These are phyloP conservation scores for Echium plantagineum DNA, from an alignment of 257 asterid species.

Conservation along the genomic window DNA sequence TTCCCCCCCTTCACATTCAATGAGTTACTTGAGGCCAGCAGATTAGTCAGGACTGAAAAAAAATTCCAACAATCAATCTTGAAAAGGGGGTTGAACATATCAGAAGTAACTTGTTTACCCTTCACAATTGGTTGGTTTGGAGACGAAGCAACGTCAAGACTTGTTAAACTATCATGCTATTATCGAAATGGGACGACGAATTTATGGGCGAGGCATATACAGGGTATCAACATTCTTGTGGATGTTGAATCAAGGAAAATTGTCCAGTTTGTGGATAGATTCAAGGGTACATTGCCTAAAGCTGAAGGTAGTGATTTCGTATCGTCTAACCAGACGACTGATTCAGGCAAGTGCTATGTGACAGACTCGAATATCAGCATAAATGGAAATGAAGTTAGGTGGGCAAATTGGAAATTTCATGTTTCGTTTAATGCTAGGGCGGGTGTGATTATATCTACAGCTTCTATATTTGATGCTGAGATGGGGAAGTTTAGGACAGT, in stretches of 20 bases:
- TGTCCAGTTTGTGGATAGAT: constrained; percentile 27
- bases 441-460: constrained; percentile 52
- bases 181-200: constrained; percentile 49
- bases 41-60: constrained; percentile 25
- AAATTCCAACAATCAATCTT: constrained; percentile 38
- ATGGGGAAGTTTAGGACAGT: constrained; percentile 29
- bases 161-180: constrained; percentile 41
- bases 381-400: constrained; percentile 29
- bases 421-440: constrained; percentile 52
- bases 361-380: constrained; percentile 21
- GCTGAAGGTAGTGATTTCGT: constrained; percentile 41
- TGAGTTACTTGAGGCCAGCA: constrained; percentile 37
- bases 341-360: constrained; percentile 14
- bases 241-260: constrained; percentile 43
- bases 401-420: constrained; percentile 67
- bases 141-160: constrained; percentile 32
- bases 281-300: constrained; percentile 28
- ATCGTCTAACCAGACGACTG: constrained; percentile 23
- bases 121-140: constrained; percentile 65
- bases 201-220: constrained; percentile 64
- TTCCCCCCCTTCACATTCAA: constrained; percentile 46
- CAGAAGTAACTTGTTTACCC: constrained; percentile 57
- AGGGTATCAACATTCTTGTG: constrained; percentile 35
- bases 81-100: constrained; percentile 44
- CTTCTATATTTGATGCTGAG: constrained; percentile 25